Evolutionary conservation across 495 filamentous ascomycete genomes (phyloP).

Genomic region (Penicillium salamii): DNA sequence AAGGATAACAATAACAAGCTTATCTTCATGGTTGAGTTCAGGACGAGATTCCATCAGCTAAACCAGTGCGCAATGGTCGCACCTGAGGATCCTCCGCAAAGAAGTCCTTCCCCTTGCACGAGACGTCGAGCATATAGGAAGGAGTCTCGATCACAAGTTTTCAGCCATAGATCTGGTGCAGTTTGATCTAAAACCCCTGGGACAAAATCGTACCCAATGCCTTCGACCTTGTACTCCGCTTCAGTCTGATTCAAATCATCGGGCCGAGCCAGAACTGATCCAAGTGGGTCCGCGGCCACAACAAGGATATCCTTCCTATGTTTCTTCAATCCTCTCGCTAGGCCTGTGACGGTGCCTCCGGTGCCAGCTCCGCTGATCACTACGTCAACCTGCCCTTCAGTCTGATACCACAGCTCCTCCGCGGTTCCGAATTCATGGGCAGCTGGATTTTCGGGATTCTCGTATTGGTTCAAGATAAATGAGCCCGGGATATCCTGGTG

Average conservation of each 20-base stretch:
- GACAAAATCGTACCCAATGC: conserved; percentile 88
- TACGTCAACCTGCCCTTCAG: conserved; percentile 67
- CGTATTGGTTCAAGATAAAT: conserved; percentile 86
- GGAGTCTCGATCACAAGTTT: conserved; percentile 78
- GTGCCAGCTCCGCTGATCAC: conserved; percentile 32
- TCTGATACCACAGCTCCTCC: conserved; percentile 85
- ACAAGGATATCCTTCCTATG: not conserved
- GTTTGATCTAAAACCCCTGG: conserved; percentile 74
- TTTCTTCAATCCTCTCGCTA: not conserved
- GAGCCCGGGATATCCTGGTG: conserved; percentile 80
- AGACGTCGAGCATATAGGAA: conserved; percentile 74
- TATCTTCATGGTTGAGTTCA: conserved; percentile 24
- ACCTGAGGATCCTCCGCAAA: conserved; percentile 80
- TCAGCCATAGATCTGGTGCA: conserved; percentile 77
- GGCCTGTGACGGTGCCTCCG: not conserved
- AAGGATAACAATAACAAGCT: conserved; percentile 69
- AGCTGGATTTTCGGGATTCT: conserved; percentile 76
- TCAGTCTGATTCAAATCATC: not conserved
- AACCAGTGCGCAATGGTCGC: conserved; percentile 76
- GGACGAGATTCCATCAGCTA: conserved; percentile 35
- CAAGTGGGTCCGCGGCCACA: conserved; percentile 3
- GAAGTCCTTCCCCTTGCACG: conserved; percentile 77
- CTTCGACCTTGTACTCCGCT: conserved; percentile 76
- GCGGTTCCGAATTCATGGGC: conserved; percentile 54
- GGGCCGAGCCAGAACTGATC: conserved; percentile 1